phyloP scores from a whole-genome alignment of 495 filamentous ascomycete species.

The Annulohypoxylon bovei region DNA sequence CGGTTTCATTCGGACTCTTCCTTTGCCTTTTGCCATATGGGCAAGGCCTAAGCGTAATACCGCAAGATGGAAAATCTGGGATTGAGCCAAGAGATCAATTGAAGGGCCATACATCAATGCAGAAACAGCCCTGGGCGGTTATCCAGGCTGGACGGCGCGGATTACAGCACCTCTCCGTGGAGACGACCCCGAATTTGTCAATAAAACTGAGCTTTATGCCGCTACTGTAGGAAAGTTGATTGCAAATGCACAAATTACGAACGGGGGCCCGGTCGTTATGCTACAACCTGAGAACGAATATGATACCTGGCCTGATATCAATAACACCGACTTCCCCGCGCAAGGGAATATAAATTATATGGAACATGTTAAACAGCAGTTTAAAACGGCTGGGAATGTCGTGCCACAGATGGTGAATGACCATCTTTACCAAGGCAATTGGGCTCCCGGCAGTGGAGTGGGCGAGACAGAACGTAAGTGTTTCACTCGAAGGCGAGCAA shows the following conservation, averaged over 20 bases:
- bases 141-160: slow-evolving; percentile 62
- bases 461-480: slow-evolving; percentile 64
- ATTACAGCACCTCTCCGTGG: slow-evolving; percentile 71
- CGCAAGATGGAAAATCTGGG: not conserved
- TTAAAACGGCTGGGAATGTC: slow-evolving; percentile 71
- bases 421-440: slow-evolving; percentile 65
- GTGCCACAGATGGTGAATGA: slow-evolving; percentile 83
- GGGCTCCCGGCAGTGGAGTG: slow-evolving; percentile 68
- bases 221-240: slow-evolving; percentile 67
- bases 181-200: slow-evolving; percentile 65
- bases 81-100: slow-evolving; percentile 7
- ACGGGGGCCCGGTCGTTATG: slow-evolving; percentile 78
- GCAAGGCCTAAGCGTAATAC: not conserved
- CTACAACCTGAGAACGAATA: slow-evolving; percentile 85
- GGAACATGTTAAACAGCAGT: slow-evolving; percentile 73
- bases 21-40: slow-evolving; percentile 1
- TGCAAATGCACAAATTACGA: slow-evolving; percentile 77
- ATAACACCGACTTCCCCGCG: slow-evolving; percentile 24
- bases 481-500: not conserved
- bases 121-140: slow-evolving; percentile 53
- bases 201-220: slow-evolving; percentile 71
- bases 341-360: slow-evolving; percentile 72
- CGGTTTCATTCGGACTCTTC: not conserved
- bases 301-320: slow-evolving; percentile 45
- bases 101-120: slow-evolving; percentile 60